Evolutionary conservation across 2,329 filamentous ascomycete genomes (phyloP).

Genomic region (Ophiocordyceps australis): DNA sequence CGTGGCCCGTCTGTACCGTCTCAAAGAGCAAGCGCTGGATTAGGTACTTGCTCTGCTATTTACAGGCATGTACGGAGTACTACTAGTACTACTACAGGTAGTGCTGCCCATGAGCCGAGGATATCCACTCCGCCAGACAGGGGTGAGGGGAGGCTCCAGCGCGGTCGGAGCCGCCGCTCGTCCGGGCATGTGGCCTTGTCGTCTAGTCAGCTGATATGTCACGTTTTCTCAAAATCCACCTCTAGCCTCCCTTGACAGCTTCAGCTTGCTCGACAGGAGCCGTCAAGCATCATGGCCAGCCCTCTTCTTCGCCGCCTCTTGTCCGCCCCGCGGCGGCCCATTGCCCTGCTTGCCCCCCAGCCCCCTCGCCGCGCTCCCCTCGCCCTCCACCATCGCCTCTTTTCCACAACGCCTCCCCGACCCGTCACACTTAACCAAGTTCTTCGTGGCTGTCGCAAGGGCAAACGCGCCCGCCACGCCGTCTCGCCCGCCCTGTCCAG

Average conservation of each 20-base stretch:
- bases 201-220: too few species aligned
- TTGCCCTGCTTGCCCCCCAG: conserved; percentile 7
- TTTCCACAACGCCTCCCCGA: conserved; percentile 37
- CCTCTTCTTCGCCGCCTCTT: conserved; percentile 16
- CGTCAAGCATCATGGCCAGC: conserved; percentile 16
- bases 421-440: conserved; percentile 58
- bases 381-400: conserved; percentile 16
- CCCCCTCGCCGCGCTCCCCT: conserved; percentile 4
- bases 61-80: too few species aligned
- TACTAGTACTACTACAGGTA: too few species aligned
- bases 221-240: too few species aligned
- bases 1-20: too few species aligned
- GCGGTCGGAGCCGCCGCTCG: too few species aligned
- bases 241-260: conserved; percentile 1
- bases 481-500: conserved; percentile 68
- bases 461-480: conserved; percentile 67
- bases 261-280: too few species aligned
- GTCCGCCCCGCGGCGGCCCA: conserved; percentile 12
- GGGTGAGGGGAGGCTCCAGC: too few species aligned
- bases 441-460: conserved; percentile 56
- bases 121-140: too few species aligned
- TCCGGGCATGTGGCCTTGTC: too few species aligned
- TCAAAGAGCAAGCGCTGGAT: too few species aligned
- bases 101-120: conserved; percentile 7
- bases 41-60: too few species aligned